Evolutionary conservation across 2,329 filamentous ascomycete genomes (phyloP).

Genomic region (Bimuria novae-zelandiae): DNA sequence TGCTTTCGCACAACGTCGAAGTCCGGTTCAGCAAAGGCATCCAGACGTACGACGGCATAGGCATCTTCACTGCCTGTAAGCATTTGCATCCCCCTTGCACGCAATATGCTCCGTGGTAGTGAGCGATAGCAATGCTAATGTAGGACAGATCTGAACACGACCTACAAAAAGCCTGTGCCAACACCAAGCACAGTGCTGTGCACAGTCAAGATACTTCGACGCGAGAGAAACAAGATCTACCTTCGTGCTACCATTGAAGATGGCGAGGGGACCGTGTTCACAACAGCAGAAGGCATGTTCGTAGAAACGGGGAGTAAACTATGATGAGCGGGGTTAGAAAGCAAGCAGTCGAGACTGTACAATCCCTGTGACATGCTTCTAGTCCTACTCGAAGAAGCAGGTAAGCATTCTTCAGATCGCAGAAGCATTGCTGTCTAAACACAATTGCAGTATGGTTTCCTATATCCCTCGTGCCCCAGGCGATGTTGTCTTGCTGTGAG

Average conservation of each 20-base stretch:
- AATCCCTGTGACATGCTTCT: background rate
- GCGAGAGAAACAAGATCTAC: constrained; percentile 61
- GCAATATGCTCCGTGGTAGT: background rate
- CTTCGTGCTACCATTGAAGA: constrained; percentile 56
- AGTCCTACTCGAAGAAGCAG: constrained; percentile 8
- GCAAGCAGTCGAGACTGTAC: background rate
- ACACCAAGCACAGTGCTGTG: constrained; percentile 57
- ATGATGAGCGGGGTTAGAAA: constrained; percentile 14
- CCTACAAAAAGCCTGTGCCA: constrained; percentile 58
- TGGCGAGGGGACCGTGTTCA: constrained; percentile 53
- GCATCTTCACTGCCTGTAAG: constrained; percentile 43
- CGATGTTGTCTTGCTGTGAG: background rate
- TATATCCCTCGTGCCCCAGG: background rate
- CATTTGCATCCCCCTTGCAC: constrained; percentile 5
- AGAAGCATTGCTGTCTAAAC: background rate
- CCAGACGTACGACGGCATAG: constrained; percentile 13
- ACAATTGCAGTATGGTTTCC: background rate
- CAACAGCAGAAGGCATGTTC: constrained; percentile 61
- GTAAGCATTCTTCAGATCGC: background rate
- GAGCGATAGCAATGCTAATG: constrained; percentile 14
- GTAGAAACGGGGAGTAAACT: constrained; percentile 37
- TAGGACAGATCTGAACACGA: constrained; percentile 57
- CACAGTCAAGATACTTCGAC: constrained; percentile 50
- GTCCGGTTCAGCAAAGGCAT: constrained; percentile 14
- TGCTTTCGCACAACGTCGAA: constrained; percentile 53